phyloP scores from a whole-genome alignment of 371 early-diverging fungal species.

The Parasitella parasitica region DNA sequence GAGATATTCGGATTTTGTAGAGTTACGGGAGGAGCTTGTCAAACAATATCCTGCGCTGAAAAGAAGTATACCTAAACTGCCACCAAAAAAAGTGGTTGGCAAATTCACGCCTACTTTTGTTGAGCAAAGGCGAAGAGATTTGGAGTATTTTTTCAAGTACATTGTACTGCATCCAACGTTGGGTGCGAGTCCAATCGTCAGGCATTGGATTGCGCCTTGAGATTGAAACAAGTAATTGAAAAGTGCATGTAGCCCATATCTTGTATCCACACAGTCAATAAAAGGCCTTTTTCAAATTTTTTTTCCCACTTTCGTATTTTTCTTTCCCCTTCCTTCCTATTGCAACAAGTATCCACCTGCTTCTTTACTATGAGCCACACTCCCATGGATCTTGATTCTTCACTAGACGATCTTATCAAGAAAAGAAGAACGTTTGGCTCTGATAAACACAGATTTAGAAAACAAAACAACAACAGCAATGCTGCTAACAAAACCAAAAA shows the following conservation, averaged over 20 bases:
- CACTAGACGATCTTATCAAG: conserved; percentile 52
- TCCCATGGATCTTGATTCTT: conserved; percentile 44
- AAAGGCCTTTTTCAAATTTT: neutral
- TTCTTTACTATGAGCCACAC: conserved; percentile 13
- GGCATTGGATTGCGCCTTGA: conserved; percentile 49
- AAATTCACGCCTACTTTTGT: conserved; percentile 55
- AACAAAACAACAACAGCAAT: conserved; percentile 14
- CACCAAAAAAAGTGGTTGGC: conserved; percentile 57
- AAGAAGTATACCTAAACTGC: conserved; percentile 52
- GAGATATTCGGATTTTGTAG: conserved; percentile 59
- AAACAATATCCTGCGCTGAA: conserved; percentile 41
- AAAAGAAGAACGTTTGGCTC: conserved; percentile 11
- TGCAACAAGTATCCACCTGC: neutral
- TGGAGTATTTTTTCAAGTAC: conserved; percentile 62
- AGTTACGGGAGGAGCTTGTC: conserved; percentile 42
- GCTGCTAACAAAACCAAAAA: conserved; percentile 1
- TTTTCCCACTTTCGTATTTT: neutral
- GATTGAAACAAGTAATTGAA: neutral
- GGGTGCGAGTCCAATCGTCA: conserved; percentile 43
- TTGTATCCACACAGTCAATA: neutral
- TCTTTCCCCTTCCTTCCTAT: neutral
- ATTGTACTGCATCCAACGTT: conserved; percentile 54
- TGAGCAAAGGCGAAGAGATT: conserved; percentile 51
- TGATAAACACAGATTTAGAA: conserved; percentile 2
- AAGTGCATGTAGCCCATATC: neutral